Percentiles rank a stretch among this genome's conserved stretches.
These are phyloP conservation scores for Grosmannia penicillata DNA, from an alignment of 2,329 filamentous ascomycete species.

Conservation along the genomic window DNA sequence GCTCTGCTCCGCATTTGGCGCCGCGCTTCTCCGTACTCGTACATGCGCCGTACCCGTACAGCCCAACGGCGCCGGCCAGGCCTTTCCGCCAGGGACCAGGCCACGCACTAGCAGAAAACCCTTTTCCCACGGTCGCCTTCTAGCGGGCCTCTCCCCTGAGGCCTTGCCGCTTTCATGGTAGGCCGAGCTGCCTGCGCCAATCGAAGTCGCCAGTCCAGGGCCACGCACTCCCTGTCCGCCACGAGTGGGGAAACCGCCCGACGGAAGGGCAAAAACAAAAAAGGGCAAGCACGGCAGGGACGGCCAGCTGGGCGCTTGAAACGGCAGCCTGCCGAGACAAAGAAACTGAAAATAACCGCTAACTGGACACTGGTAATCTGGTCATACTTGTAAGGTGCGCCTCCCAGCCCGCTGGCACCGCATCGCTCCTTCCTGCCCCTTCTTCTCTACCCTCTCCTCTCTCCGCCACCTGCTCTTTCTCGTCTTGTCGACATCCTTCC, in stretches of 20 bases:
- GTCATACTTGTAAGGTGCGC: not conserved
- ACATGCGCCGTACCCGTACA: too few relatives aligned
- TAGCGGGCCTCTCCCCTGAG: not conserved
- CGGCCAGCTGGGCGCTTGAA: too few relatives aligned
- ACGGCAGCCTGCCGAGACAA: too few relatives aligned
- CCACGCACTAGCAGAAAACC: conserved; percentile 1
- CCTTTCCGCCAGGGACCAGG: not conserved
- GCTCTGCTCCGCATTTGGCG: too few relatives aligned
- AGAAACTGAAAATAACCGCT: too few relatives aligned
- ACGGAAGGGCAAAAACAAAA: too few relatives aligned
- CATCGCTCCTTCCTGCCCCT: not conserved
- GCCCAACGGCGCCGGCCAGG: too few relatives aligned
- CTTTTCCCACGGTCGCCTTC: not conserved
- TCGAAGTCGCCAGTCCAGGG: too few relatives aligned
- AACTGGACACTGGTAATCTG: too few relatives aligned
- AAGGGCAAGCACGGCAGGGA: too few relatives aligned
- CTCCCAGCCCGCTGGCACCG: not conserved
- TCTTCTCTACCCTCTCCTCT: not conserved
- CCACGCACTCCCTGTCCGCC: too few relatives aligned
- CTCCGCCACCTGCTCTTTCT: not conserved
- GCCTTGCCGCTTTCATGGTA: not conserved
- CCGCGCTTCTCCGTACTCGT: too few relatives aligned
- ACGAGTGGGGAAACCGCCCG: not conserved
- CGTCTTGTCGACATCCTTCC: not conserved
- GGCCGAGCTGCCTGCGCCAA: not conserved